These are phyloP conservation scores for Monilinia fructigena DNA, from an alignment of 2,329 filamentous ascomycete species.

Conservation along the genomic window DNA sequence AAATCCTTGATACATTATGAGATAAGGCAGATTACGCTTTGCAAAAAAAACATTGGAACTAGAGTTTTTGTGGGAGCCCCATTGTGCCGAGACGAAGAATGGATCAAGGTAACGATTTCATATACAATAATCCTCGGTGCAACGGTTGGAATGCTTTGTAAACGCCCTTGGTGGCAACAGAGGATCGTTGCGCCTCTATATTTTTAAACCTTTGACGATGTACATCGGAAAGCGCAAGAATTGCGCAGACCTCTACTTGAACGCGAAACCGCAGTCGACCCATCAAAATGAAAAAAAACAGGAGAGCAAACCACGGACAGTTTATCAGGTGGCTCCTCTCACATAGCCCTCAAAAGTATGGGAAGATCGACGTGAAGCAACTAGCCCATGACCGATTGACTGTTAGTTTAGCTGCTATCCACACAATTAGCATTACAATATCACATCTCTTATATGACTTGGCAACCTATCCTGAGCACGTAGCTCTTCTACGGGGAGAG, in stretches of 20 bases:
- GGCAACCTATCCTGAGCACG: conserved; percentile 15
- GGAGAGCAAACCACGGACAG: background rate
- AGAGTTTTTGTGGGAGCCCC: conserved; percentile 35
- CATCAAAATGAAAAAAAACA: background rate
- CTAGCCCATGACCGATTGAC: conserved; percentile 13
- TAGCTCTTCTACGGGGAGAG: conserved; percentile 13
- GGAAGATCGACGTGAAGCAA: conserved; percentile 5
- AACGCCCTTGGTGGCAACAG: conserved; percentile 11
- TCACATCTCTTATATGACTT: conserved; percentile 42
- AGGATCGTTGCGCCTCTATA: conserved; percentile 15
- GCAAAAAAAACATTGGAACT: conserved; percentile 26
- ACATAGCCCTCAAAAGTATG: background rate
- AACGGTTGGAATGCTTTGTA: conserved; percentile 10
- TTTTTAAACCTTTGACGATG: background rate
- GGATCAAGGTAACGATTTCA: conserved; percentile 29
- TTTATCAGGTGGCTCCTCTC: conserved; percentile 14
- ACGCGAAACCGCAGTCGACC: background rate
- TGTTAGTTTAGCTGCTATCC: conserved; percentile 30
- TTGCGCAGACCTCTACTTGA: background rate
- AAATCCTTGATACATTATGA: conserved; percentile 30
- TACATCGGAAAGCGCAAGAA: conserved; percentile 5
- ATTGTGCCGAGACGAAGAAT: conserved; percentile 34
- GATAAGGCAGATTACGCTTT: conserved; percentile 32
- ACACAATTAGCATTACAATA: conserved; percentile 48
- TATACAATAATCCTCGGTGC: conserved; percentile 25